Conservation (phyloP, 1,284 basidiomycete species). For the Rhodotorula sp. region DNA sequence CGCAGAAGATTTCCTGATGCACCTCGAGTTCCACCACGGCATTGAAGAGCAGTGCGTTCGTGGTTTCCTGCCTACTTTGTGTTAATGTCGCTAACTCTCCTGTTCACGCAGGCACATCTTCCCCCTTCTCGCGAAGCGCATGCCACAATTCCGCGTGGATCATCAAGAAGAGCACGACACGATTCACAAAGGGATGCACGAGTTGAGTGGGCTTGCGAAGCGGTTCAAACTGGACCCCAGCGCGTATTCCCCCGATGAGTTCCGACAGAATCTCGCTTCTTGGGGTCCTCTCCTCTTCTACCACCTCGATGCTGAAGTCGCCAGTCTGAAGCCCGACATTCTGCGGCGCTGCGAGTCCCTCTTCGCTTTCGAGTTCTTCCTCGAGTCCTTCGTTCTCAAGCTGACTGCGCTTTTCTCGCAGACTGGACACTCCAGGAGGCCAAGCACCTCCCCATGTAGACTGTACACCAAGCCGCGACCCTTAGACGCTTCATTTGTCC, state of each 20-base stretch:
- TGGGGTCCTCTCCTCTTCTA: slow-evolving; percentile 35
- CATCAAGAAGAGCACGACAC: slow-evolving; percentile 37
- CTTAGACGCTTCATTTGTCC: too few species aligned
- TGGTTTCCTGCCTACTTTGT: neutral
- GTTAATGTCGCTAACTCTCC: too few species aligned
- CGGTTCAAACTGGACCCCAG: neutral
- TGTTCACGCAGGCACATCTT: slow-evolving; percentile 23
- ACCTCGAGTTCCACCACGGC: slow-evolving; percentile 34
- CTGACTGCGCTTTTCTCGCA: neutral
- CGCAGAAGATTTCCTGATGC: slow-evolving; percentile 20
- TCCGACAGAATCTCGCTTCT: slow-evolving; percentile 12
- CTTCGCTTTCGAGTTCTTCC: too few species aligned
- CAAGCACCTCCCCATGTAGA: slow-evolving; percentile 31
- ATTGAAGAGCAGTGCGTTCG: slow-evolving; percentile 32
- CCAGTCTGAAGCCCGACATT: slow-evolving; percentile 22
- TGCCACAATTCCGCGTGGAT: slow-evolving; percentile 34
- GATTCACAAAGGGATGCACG: slow-evolving; percentile 34
- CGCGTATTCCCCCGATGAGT: slow-evolving; percentile 14
- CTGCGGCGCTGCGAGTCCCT: slow-evolving; percentile 17
- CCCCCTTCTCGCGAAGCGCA: slow-evolving; percentile 31
- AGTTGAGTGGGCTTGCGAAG: neutral
- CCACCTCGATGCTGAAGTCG: slow-evolving; percentile 36
- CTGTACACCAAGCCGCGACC: too few species aligned
- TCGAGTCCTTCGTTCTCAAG: neutral
- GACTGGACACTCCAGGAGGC: slow-evolving; percentile 28